Percentiles rank a stretch among this genome's conserved stretches.
Conservation (phyloP, 1,139 yeast genomes). For the Hyphopichia buzzinii region DNA sequence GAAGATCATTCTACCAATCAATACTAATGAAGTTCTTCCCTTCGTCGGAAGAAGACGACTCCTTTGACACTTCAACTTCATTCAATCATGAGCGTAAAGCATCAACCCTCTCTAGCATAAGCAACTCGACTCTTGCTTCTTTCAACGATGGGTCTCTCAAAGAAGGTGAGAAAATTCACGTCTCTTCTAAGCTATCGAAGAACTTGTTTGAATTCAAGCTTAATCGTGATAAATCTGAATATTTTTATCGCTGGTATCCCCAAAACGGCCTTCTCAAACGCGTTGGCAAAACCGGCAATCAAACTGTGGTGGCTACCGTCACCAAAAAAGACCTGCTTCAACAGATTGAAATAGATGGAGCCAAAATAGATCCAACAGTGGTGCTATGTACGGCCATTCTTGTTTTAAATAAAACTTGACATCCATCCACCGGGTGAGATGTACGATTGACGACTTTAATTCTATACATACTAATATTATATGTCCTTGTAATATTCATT, state of each 20-base stretch:
- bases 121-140: not conserved
- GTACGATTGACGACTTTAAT: too few species aligned
- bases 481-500: too few species aligned
- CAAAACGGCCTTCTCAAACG: slow-evolving; percentile 6
- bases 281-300: slow-evolving; percentile 5
- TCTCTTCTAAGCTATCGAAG: slow-evolving; percentile 13
- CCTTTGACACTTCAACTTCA: not conserved
- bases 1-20: slow-evolving; percentile 3
- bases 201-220: slow-evolving; percentile 11
- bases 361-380: slow-evolving; percentile 6
- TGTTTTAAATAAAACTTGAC: slow-evolving; percentile 4
- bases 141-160: not conserved
- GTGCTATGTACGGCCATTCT: slow-evolving; percentile 11
- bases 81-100: slow-evolving; percentile 3
- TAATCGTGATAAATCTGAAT: slow-evolving; percentile 1
- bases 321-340: not conserved
- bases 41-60: not conserved
- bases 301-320: slow-evolving; percentile 2
- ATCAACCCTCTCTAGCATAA: not conserved
- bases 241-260: slow-evolving; percentile 10
- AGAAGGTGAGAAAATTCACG: slow-evolving; percentile 8
- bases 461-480: too few species aligned
- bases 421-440: not conserved
- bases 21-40: slow-evolving; percentile 1
- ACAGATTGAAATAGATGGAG: slow-evolving; percentile 4